Evolutionary conservation across 306 rosid species (phyloP), one percentile per base, ranked within the genome.

Genomic region (Dalbergia cochinchinensis): DNA sequence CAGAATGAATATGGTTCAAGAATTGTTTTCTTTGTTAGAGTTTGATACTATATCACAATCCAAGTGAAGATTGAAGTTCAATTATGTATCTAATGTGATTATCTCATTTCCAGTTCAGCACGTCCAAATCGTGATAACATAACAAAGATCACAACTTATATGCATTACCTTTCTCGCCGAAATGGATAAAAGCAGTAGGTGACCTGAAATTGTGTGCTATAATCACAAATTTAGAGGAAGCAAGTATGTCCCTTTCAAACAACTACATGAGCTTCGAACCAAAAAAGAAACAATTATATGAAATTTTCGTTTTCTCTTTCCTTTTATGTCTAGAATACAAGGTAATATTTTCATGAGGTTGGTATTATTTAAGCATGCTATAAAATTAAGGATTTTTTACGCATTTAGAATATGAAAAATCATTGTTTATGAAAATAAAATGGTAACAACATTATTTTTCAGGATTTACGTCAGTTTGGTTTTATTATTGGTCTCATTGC

Each of bases 11-110:
- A 51, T 42, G 44, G 84, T 65, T 83, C 74, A 70, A 41, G 67
- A 11, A 76, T 77, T 83, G 63, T 86, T 80, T 80, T 86, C 85
- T 72, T 7, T 76, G 54, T 44, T 22, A 79, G 19, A 64, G 71
- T 80, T 60, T 16, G 87, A 80, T 83, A 76, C 55, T 60, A 71
- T 16, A 70, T 86, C 80, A 83, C 63, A 66, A 53, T 86, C 87
- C 33, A 82, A 57, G 26, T 76, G 55, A 64, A 76, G 31, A 59
- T 35, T 80, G 67, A 76, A 71, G 42, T 64, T 74, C 31, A 26
- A 26, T 26, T 48, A 69, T 78, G 22, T 79, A n/a, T 74, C 51
- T 54, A 51, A 35, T 69, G 63, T 79, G 7, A 3, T 11, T 48
- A 76, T 76, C 51, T 44, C 60, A 48, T 57, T 65, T 20, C 26